These are phyloP conservation scores for Phycomyces nitens DNA, from an alignment of 192 early-diverging fungal species.

Conservation along the genomic window DNA sequence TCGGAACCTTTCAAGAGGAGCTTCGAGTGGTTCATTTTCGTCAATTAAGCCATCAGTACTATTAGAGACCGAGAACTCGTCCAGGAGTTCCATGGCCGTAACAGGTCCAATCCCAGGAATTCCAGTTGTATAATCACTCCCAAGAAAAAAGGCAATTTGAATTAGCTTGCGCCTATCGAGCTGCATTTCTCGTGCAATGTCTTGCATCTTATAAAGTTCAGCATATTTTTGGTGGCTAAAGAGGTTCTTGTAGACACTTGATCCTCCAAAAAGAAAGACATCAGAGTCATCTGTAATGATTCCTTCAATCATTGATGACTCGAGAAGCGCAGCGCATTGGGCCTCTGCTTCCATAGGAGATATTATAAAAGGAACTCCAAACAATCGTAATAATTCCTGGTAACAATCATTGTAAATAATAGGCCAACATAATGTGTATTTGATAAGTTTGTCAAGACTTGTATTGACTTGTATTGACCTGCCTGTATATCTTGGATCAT, in stretches of 20 bases:
- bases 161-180: conserved; percentile 73
- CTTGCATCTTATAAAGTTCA: conserved; percentile 70
- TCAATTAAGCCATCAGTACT: conserved; percentile 10
- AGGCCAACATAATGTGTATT: background rate
- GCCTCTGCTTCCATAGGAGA: conserved; percentile 98
- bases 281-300: conserved; percentile 98
- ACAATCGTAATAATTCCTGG: conserved; percentile 75
- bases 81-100: conserved; percentile 84
- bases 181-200: conserved; percentile 64
- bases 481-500: conserved; percentile 76
- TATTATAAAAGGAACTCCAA: conserved; percentile 91
- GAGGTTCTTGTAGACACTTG: conserved; percentile 85
- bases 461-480: conserved; percentile 1
- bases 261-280: conserved; percentile 89
- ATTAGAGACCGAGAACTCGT: conserved; percentile 52
- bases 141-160: conserved; percentile 82
- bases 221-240: conserved; percentile 89
- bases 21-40: conserved; percentile 36
- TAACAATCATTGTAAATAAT: conserved; percentile 9
- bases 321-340: conserved; percentile 80
- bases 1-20: conserved; percentile 59
- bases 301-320: conserved; percentile 75
- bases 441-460: no score
- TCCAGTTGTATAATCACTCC: conserved; percentile 97
- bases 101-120: conserved; percentile 85